Percentiles rank a stretch among this genome's conserved stretches.
Evolutionary conservation across 2,329 filamentous ascomycete genomes (phyloP).

Genomic region (Lizonia empirigonia): DNA sequence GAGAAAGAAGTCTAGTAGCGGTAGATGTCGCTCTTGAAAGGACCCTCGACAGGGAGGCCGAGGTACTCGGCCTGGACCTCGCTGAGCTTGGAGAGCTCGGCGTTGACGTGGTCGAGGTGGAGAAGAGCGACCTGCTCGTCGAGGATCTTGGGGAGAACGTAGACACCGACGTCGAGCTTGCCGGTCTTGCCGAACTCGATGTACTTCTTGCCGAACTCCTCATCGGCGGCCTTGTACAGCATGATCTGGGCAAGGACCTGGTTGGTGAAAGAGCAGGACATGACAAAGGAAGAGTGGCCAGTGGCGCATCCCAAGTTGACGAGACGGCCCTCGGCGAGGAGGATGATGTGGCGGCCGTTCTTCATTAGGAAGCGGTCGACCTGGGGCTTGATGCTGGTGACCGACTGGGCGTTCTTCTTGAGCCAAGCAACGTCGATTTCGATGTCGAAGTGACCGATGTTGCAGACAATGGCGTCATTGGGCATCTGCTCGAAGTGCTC

Average conservation of each 20-base stretch:
- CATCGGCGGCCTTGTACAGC: slow-evolving; percentile 91
- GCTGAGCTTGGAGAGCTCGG: slow-evolving; percentile 86
- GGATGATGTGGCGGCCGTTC: slow-evolving; percentile 95
- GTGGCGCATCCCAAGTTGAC: slow-evolving; percentile 99
- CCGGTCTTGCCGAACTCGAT: slow-evolving; percentile 91
- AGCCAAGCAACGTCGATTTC: slow-evolving; percentile 99
- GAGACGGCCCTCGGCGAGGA: slow-evolving; percentile 96
- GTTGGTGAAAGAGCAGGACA: slow-evolving; percentile 99
- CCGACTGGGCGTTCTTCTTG: slow-evolving; percentile 92
- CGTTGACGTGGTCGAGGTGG: slow-evolving; percentile 92
- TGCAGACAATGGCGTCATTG: slow-evolving; percentile 99
- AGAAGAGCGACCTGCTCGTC: slow-evolving; percentile 98
- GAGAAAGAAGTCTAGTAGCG: slow-evolving; percentile 49
- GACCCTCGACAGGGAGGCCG: slow-evolving; percentile 81
- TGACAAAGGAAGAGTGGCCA: slow-evolving; percentile 99
- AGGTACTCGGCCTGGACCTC: slow-evolving; percentile 93
- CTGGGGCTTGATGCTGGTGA: slow-evolving; percentile 99
- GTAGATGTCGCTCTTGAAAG: slow-evolving; percentile 95
- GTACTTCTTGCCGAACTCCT: slow-evolving; percentile 89
- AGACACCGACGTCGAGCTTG: slow-evolving; percentile 91
- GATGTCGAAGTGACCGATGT: slow-evolving; percentile 99
- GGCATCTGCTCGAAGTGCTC: slow-evolving; percentile 93
- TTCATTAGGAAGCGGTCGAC: slow-evolving; percentile 97
- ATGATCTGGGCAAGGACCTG: slow-evolving; percentile 99
- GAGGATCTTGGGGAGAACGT: slow-evolving; percentile 97